Evolutionary conservation across 2,329 filamentous ascomycete species (phyloP).

Genomic region (Colletotrichum phormii): DNA sequence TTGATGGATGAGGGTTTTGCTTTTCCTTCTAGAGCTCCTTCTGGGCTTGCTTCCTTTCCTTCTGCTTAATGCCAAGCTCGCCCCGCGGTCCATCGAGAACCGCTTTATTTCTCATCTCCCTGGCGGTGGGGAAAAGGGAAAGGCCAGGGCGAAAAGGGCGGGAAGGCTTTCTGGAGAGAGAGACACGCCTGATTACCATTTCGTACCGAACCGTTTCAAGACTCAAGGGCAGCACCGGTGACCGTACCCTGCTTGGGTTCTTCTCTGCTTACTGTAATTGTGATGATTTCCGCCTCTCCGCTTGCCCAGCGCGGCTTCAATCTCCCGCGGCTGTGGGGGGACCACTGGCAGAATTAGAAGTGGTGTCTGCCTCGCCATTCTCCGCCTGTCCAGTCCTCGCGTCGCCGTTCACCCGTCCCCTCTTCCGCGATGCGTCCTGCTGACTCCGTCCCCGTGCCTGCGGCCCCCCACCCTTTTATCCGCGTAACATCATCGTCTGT

Average conservation of each 20-base stretch:
- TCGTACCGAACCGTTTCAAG: neutral
- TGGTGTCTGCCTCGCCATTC: constrained; percentile 2
- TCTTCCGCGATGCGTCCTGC: neutral
- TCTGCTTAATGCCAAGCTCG: neutral
- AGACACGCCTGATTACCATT: neutral
- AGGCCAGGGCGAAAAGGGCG: neutral
- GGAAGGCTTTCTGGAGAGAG: neutral
- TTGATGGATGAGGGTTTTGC: neutral
- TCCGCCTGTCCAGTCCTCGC: neutral
- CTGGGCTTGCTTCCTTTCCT: neutral
- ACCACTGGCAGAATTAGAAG: neutral
- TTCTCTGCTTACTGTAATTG: neutral
- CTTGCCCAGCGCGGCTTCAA: constrained; percentile 14
- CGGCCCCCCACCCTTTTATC: neutral
- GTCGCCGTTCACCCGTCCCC: neutral
- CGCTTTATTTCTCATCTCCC: constrained; percentile 12
- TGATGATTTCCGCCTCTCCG: constrained; percentile 2
- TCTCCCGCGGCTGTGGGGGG: constrained; percentile 9
- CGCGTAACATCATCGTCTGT: neutral
- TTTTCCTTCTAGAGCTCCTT: constrained; percentile 2
- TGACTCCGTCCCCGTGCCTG: neutral
- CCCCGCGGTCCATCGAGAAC: neutral
- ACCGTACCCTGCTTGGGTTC: constrained; percentile 2
- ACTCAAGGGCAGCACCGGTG: too few species aligned
- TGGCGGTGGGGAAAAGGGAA: constrained; percentile 3